Conservation (phyloP, 257 asterid species). For the Solanum phureja region DNA sequence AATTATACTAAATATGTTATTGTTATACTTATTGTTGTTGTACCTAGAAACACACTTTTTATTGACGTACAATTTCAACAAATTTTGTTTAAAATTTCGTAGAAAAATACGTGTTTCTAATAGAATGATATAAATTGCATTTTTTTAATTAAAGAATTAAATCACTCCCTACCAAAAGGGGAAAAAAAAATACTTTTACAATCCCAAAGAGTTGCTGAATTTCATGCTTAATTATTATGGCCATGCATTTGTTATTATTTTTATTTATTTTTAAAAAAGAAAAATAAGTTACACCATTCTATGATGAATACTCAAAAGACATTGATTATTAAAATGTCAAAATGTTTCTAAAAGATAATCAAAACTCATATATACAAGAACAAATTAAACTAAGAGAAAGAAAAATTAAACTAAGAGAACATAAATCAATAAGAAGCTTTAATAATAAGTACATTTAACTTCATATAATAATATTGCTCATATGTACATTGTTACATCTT, state of each 20-base stretch:
- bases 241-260: background rate
- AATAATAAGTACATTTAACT: background rate
- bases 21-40: background rate
- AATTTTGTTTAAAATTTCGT: background rate
- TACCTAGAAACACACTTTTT: background rate
- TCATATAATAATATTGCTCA: background rate
- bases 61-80: background rate
- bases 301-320: background rate
- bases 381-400: background rate
- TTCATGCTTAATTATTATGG: background rate
- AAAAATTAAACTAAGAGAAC: background rate
- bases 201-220: background rate
- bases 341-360: background rate
- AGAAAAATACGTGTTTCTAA: background rate
- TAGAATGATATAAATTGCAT: background rate
- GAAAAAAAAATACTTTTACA: background rate
- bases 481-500: constrained; percentile 3
- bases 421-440: background rate
- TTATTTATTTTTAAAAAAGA: background rate
- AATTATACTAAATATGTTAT: background rate
- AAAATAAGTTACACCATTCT: background rate
- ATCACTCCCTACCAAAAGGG: background rate
- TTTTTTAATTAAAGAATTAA: background rate
- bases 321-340: background rate
- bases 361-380: background rate